Evolutionary conservation across 495 filamentous ascomycete genomes (phyloP).

Genomic region (Immersiella caudata): DNA sequence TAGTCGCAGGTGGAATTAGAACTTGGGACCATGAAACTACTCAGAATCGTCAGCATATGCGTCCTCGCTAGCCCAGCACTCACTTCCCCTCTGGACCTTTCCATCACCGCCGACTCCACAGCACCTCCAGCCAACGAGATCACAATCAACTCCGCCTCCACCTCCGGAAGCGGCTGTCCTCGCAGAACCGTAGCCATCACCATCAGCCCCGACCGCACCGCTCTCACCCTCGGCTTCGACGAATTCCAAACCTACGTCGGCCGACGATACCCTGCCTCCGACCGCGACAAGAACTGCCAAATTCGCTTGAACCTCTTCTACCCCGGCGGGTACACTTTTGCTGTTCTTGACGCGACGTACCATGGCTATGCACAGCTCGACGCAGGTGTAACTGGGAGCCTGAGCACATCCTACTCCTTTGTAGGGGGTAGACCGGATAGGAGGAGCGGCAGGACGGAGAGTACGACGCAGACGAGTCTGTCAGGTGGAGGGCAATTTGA

Average conservation of each 20-base stretch:
- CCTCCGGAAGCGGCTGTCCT: conserved; percentile 53
- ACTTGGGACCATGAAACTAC: neutral
- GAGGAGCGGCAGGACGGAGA: neutral
- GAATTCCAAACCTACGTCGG: conserved; percentile 53
- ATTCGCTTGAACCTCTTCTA: conserved; percentile 54
- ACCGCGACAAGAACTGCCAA: conserved; percentile 52
- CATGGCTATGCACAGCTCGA: conserved; percentile 53
- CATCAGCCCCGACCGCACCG: conserved; percentile 46
- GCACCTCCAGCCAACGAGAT: conserved; percentile 25
- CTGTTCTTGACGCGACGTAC: conserved; percentile 50
- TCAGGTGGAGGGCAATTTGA: conserved; percentile 38
- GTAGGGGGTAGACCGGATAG: conserved; percentile 19
- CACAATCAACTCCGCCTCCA: conserved; percentile 49
- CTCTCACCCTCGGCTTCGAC: conserved; percentile 54
- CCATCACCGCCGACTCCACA: neutral
- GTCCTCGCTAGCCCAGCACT: neutral
- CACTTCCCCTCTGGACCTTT: neutral
- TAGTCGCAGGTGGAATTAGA: neutral
- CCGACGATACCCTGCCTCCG: conserved; percentile 26
- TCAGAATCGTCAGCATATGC: neutral
- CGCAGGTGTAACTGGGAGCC: conserved; percentile 45
- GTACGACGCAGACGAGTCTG: conserved; percentile 40
- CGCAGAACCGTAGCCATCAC: conserved; percentile 45
- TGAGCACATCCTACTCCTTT: conserved; percentile 53
- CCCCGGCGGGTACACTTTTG: conserved; percentile 54